Conservation (phyloP, 2,329 filamentous ascomycete species). For the Xylaria polymorpha region DNA sequence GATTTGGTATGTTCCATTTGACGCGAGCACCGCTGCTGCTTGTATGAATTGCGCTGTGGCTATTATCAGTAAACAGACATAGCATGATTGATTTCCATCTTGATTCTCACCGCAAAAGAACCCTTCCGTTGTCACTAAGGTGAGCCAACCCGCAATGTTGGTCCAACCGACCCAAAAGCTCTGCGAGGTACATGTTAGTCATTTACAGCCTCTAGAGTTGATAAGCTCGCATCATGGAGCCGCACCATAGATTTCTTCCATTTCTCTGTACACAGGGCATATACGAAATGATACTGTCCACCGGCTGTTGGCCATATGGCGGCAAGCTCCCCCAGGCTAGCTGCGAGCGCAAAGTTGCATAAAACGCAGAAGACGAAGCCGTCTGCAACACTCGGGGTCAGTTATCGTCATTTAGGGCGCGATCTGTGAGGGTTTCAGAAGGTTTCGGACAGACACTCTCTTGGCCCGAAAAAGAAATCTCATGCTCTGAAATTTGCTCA, state of each 20-base stretch:
- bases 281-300: constrained; percentile 60
- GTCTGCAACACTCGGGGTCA: constrained; percentile 34
- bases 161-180: constrained; percentile 59
- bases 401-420: too few species aligned
- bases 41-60: constrained; percentile 57
- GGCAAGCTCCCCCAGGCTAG: constrained; percentile 57
- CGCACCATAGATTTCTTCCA: constrained; percentile 54
- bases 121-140: constrained; percentile 56
- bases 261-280: constrained; percentile 53
- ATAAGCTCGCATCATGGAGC: not conserved
- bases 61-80: not conserved
- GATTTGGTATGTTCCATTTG: constrained; percentile 53
- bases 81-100: not conserved
- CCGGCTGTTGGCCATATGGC: constrained; percentile 60
- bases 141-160: constrained; percentile 60
- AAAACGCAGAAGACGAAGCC: constrained; percentile 60
- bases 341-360: constrained; percentile 57
- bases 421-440: too few species aligned
- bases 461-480: too few species aligned
- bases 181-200: constrained; percentile 40
- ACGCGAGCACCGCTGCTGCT: constrained; percentile 56
- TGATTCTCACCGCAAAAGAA: constrained; percentile 55
- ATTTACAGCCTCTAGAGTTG: too few species aligned
- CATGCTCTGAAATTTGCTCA: too few species aligned
- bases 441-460: too few species aligned